Conservation (phyloP, 257 asterid species). For the Lithospermum erythrorhizon region DNA sequence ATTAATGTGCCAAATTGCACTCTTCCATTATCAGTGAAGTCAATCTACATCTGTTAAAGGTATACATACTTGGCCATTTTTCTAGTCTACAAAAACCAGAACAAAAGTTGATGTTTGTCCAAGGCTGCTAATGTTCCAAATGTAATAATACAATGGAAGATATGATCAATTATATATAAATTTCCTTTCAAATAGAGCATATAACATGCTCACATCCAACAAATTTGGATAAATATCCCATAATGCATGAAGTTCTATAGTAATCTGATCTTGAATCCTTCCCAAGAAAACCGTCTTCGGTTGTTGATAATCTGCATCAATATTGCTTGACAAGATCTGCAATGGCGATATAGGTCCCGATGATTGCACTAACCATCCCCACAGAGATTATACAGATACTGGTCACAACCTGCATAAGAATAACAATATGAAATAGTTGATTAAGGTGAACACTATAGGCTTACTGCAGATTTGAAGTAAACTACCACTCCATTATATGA, state of each 20-base stretch:
- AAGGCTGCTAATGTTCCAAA: too few species aligned
- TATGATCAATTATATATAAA: too few species aligned
- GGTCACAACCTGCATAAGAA: conserved; percentile 22
- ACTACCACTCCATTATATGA: background rate
- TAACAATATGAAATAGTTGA: background rate
- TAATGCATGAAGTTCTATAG: background rate
- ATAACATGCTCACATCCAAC: background rate
- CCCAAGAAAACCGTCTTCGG: too few species aligned
- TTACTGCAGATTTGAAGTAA: too few species aligned
- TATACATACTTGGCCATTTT: too few species aligned
- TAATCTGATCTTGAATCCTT: background rate
- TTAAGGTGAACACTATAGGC: background rate
- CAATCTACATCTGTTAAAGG: too few species aligned
- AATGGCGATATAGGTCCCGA: conserved; percentile 57
- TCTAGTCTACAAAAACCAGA: too few species aligned
- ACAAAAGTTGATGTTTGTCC: too few species aligned
- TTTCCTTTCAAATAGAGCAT: background rate
- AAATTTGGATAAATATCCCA: background rate
- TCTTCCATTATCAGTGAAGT: too few species aligned
- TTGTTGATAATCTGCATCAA: conserved; percentile 12
- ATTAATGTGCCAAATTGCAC: too few species aligned
- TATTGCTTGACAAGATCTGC: conserved; percentile 24
- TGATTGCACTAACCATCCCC: conserved; percentile 43
- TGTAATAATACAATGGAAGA: too few species aligned
- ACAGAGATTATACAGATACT: conserved; percentile 28